A percentile compares a stretch with the other conserved stretches of the same genome.
These are phyloP conservation scores for Fusarium transvaalense DNA, from an alignment of 2,329 filamentous ascomycete species.

Conservation along the genomic window DNA sequence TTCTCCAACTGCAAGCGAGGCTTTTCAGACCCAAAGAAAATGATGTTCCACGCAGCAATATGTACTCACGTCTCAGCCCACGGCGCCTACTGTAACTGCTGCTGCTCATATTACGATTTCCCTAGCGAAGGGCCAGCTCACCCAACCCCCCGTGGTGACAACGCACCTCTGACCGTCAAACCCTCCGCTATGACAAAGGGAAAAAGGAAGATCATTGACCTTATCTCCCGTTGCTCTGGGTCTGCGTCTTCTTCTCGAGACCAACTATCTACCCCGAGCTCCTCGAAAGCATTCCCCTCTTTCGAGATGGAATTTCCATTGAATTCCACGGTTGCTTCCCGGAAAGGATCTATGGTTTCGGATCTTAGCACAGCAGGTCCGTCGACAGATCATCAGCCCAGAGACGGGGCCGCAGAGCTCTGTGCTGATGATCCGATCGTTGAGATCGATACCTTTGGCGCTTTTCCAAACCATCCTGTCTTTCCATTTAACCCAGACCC, in stretches of 20 bases:
- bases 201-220: background rate
- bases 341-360: background rate
- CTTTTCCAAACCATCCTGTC: fast-evolving
- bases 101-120: background rate
- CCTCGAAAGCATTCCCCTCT: fast-evolving
- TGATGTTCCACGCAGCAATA: background rate
- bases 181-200: background rate
- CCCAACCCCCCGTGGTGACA: fast-evolving
- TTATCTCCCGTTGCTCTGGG: background rate
- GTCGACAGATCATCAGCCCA: fast-evolving
- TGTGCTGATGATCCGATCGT: background rate
- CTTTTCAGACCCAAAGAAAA: background rate
- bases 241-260: background rate
- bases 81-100: background rate
- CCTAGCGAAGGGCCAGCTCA: background rate
- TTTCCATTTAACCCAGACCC: fast-evolving
- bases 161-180: fast-evolving
- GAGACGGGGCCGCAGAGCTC: background rate
- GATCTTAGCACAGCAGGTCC: fast-evolving
- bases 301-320: background rate
- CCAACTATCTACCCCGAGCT: background rate
- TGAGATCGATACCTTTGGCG: background rate
- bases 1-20: background rate
- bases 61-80: background rate
- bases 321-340: no score